Base-by-base conservation (phyloP, 495 filamentous ascomycete species). In the Jackrogersella multiformis region DNA sequence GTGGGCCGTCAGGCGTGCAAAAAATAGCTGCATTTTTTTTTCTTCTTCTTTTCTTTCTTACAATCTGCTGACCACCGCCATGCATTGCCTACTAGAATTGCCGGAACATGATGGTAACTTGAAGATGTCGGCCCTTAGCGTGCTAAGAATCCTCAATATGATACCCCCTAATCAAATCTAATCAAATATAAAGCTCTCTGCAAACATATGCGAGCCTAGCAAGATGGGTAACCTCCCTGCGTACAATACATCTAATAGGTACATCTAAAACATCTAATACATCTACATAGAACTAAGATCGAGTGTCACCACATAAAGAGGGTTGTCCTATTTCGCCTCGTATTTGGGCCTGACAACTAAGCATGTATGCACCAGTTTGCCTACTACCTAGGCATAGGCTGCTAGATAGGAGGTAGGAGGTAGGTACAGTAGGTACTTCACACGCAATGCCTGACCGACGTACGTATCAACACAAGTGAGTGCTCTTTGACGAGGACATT, bases 281-380 rank as follows among this genome's bases (percentile, higher is more conserved):
- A 30, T 3, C 3, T 30, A 30, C 26, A 3, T 30, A 30, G 26
- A 30, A 4, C 3, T 5, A 51, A 56, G 38, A 44, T 42, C 30
- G n/a, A 68, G 58, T 58, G 45, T 58, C 16, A 57, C 52, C 61
- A 18, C 48, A 51, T 28, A 34, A 39, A 36, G 36, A 56, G 51
- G 16, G 21, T 32, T 48, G 38, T 58, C 52, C 53, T 68, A 63
- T 63, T 68, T 69, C 26, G 66, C 60, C 66, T 69, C 66, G 66
- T 69, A 69, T 69, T 65, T 65, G 38, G 66, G 42, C 55, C 55
- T 41, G 58, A 68, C 65, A 63, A 54, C 54, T 53, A 63, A 68
- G 51, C 56, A 69, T 35, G 44, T 56, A 44, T 60, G 60, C 35
- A 65, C 24, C 45, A 51, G 61, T 65, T 65, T 69, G 66, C 60